phyloP scores from a whole-genome alignment of 768 basidiomycete genomes.

The Infundibulicybe gibba region DNA sequence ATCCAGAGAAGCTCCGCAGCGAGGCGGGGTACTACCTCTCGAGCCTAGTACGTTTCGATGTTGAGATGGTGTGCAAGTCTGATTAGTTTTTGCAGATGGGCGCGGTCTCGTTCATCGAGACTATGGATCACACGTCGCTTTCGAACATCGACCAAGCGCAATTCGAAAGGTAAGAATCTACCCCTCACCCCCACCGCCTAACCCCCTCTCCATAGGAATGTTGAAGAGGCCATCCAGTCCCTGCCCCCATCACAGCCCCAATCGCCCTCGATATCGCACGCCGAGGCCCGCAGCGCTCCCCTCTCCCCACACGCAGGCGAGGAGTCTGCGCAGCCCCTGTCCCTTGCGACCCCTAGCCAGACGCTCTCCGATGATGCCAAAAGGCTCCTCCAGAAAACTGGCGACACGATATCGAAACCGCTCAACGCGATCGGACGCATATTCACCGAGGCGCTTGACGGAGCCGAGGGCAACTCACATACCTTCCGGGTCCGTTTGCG shows the following conservation, averaged over 20 bases:
- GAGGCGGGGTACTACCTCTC: slow-evolving; percentile 98
- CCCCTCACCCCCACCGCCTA: neutral
- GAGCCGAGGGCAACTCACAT: slow-evolving; percentile 59
- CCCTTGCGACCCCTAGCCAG: slow-evolving; percentile 55
- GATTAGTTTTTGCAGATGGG: slow-evolving; percentile 62
- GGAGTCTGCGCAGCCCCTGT: slow-evolving; percentile 81
- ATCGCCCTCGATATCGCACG: slow-evolving; percentile 27
- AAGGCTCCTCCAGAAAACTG: slow-evolving; percentile 83
- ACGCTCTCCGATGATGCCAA: slow-evolving; percentile 69
- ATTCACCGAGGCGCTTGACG: slow-evolving; percentile 79
- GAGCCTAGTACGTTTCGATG: slow-evolving; percentile 58
- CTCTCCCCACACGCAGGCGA: slow-evolving; percentile 68
- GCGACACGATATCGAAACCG: slow-evolving; percentile 87
- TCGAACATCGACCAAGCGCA: slow-evolving; percentile 94
- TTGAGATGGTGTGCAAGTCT: neutral
- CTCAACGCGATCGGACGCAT: slow-evolving; percentile 87
- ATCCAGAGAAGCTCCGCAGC: slow-evolving; percentile 84
- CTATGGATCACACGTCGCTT: slow-evolving; percentile 93
- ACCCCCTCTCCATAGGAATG: slow-evolving; percentile 32
- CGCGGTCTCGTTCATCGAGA: slow-evolving; percentile 95
- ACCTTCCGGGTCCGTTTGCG: slow-evolving; percentile 67
- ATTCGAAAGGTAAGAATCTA: slow-evolving; percentile 64
- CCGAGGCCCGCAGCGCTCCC: slow-evolving; percentile 15
- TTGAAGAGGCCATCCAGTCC: slow-evolving; percentile 49
- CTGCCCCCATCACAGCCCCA: slow-evolving; percentile 41